These are phyloP conservation scores for Lachnellula suecica DNA, from an alignment of 2,329 filamentous ascomycete genomes.

Conservation along the genomic window DNA sequence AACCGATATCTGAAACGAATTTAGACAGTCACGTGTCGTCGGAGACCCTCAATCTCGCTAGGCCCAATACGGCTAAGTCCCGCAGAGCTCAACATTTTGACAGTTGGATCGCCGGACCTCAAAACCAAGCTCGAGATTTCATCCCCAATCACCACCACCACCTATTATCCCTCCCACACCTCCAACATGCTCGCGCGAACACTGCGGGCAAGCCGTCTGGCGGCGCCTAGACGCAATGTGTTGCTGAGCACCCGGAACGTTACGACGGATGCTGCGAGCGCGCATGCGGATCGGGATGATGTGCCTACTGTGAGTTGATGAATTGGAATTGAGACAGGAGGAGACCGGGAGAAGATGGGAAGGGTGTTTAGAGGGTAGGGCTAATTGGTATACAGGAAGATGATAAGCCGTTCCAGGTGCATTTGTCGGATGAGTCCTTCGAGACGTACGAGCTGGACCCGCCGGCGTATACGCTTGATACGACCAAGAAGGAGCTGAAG, in stretches of 20 bases:
- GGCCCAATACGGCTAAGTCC: neutral
- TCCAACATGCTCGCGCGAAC: constrained; percentile 69
- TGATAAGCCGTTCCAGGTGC: constrained; percentile 88
- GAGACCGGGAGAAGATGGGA: neutral
- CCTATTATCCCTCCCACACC: neutral
- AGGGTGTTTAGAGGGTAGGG: neutral
- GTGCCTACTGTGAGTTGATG: constrained; percentile 59
- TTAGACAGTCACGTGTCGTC: too few relatives aligned
- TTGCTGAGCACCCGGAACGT: constrained; percentile 63
- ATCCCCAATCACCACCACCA: neutral
- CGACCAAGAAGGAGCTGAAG: constrained; percentile 97
- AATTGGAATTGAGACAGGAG: neutral
- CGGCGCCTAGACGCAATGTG: constrained; percentile 49
- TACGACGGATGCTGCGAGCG: constrained; percentile 92
- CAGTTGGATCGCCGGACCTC: neutral
- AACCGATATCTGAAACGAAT: too few relatives aligned
- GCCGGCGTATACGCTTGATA: constrained; percentile 85
- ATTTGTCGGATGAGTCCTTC: constrained; percentile 96
- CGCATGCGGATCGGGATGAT: constrained; percentile 78
- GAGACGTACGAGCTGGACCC: constrained; percentile 99
- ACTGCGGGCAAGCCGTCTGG: constrained; percentile 60
- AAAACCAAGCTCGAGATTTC: neutral
- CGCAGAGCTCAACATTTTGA: neutral
- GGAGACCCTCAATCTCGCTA: neutral
- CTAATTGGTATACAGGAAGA: constrained; percentile 63